Base-by-base conservation (phyloP, 2,329 filamentous ascomycete genomes). In the Colletotrichum costaricense region DNA sequence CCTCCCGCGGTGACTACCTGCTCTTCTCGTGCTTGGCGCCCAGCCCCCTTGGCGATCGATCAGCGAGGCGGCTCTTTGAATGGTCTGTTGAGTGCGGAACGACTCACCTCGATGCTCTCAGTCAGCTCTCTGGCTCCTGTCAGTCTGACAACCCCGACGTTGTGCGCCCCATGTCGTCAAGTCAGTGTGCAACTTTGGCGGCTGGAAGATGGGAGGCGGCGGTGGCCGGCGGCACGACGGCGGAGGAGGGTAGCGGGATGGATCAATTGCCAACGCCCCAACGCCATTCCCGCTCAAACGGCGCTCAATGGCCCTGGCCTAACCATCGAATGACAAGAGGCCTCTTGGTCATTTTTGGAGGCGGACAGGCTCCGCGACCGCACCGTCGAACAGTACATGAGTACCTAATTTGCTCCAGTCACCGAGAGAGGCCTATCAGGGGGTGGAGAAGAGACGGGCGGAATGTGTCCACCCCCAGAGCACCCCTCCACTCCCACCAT, bases 11-110 rank as follows among this genome's bases (percentile, higher is more conserved):
- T 42, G 54, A 33, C 42, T 19, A 63, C 19, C 42, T n/a, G 54
- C 42, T 6, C 19, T 54, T 62, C 59, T 64, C 33, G 42, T 64
- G 9, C 58, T 66, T 65, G 71, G 67, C 67, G 71, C 60, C 67
- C 56, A 66, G 71, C 30, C 30, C 35, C 28, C 71, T 73, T 66
- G 71, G 71, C 71, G 67, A 73, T 73, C 67, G 71, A 71, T 35
- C 56, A 30, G 30, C 8, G 11, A 60, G 19, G 67, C 71, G 60
- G 71, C 67, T 66, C 60, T 42, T 12, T 33, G 4, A 12, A 4
- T 52, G 46, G n/a, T 4, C 16, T 22, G 22, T 11, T 33, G 28
- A 52, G 16, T 1, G 38, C 22, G 22, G 24, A 19, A 46, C 24
- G 30, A 19, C 52, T 22, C 52, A 26, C 42, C 42, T 42, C 38